These are phyloP conservation scores for Tagetes patula DNA, from an alignment of 129 eudicot genomes.

Conservation along the genomic window DNA sequence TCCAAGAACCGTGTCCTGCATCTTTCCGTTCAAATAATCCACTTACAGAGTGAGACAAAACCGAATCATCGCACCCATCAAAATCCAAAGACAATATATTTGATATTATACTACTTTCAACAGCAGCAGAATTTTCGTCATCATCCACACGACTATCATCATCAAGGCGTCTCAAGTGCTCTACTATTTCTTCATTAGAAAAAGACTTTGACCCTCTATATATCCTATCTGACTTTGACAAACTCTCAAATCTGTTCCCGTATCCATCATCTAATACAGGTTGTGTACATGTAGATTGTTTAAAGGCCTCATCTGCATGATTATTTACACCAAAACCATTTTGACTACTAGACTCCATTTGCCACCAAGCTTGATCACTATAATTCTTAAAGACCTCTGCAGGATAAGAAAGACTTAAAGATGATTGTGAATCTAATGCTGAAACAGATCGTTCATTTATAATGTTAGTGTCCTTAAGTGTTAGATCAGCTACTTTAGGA, in stretches of 20 bases:
- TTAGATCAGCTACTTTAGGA: conserved; percentile 31
- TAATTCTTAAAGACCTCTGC: conserved; percentile 30
- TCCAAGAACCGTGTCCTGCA: conserved; percentile 53
- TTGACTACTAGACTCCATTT: conserved; percentile 35
- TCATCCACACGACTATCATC: conserved; percentile 42
- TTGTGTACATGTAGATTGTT: conserved; percentile 41
- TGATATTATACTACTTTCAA: conserved; percentile 72
- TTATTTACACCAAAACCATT: conserved; percentile 37
- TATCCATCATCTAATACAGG: conserved; percentile 39
- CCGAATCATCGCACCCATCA: conserved; percentile 55
- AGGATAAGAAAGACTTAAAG: conserved; percentile 39
- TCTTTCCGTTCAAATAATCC: conserved; percentile 42
- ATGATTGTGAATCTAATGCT: conserved; percentile 22
- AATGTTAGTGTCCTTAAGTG: conserved; percentile 31
- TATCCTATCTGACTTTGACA: conserved; percentile 71
- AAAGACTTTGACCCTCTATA: conserved; percentile 67
- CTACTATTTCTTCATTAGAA: conserved; percentile 87
- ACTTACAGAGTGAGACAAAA: conserved; percentile 40
- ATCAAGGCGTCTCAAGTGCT: conserved; percentile 70
- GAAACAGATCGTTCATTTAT: conserved; percentile 28
- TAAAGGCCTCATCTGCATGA: conserved; percentile 33
- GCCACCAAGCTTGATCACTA: conserved; percentile 32
- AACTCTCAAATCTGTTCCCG: conserved; percentile 62
- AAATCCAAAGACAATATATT: conserved; percentile 70
- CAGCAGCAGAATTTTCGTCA: conserved; percentile 52